A percentile compares a stretch with the other conserved stretches of the same genome.
These are phyloP conservation scores for Calocera cornea DNA, from an alignment of 768 basidiomycete species.

Conservation along the genomic window DNA sequence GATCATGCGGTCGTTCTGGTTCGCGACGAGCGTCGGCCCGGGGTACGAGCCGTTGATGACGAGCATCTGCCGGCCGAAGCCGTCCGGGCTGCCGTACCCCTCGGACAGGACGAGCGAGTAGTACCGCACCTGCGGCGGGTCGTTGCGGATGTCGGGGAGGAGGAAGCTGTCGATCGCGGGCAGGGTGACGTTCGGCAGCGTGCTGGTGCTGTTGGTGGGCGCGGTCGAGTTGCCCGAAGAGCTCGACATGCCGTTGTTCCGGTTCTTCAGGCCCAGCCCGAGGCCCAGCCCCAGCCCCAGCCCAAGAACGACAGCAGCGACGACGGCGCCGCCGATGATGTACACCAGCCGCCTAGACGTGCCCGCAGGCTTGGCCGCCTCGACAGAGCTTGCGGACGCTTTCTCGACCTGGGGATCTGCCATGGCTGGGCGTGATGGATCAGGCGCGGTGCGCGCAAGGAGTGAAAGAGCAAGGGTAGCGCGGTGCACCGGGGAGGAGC, in stretches of 20 bases:
- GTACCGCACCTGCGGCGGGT: slow-evolving; percentile 28
- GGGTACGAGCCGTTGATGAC: slow-evolving; percentile 15
- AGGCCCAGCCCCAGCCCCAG: not conserved
- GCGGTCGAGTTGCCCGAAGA: not conserved
- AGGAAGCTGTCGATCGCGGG: not conserved
- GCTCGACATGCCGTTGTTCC: not conserved
- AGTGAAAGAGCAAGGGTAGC: not conserved
- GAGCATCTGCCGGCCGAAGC: slow-evolving; percentile 23
- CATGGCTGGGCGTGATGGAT: not conserved
- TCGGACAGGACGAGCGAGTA: slow-evolving; percentile 32
- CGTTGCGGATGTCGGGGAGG: not conserved
- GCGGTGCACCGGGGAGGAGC: not conserved
- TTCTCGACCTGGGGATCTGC: not conserved
- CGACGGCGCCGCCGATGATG: not conserved
- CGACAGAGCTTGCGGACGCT: not conserved
- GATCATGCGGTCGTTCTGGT: slow-evolving; percentile 10
- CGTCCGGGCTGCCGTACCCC: slow-evolving; percentile 30
- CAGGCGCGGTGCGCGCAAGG: not conserved
- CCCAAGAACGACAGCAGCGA: not conserved
- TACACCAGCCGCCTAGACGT: not conserved
- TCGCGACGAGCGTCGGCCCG: slow-evolving; percentile 15
- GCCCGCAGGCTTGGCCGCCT: not conserved
- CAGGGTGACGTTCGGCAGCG: not conserved
- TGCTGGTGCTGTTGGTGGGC: not conserved
- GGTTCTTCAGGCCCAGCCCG: not conserved